phyloP scores from a whole-genome alignment of 1,139 yeast genomes.

The Zhuliangozyma blackwelliae region DNA sequence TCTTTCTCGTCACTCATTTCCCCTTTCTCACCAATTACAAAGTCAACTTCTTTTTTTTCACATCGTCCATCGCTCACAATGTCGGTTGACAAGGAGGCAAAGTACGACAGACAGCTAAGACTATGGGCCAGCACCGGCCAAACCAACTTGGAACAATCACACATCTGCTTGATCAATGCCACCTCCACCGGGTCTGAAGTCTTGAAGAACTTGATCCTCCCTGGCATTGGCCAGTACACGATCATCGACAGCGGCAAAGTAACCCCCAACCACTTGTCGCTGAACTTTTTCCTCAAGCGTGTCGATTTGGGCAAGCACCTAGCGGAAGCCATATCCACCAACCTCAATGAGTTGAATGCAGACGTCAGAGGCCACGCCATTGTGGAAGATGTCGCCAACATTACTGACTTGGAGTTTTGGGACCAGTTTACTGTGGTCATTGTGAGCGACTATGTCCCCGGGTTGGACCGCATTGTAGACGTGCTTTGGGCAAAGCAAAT shows the following conservation, averaged over 20 bases:
- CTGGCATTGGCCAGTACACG: slow-evolving; percentile 72
- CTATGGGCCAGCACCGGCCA: slow-evolving; percentile 88
- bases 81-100: slow-evolving; percentile 36
- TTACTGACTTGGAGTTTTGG: slow-evolving; percentile 39
- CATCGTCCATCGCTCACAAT: too few species aligned
- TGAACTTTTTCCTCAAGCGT: slow-evolving; percentile 58
- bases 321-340: slow-evolving; percentile 34
- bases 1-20: too few species aligned
- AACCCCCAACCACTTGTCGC: slow-evolving; percentile 39
- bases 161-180: slow-evolving; percentile 60
- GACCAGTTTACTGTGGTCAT: slow-evolving; percentile 50
- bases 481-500: slow-evolving; percentile 42
- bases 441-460: slow-evolving; percentile 30
- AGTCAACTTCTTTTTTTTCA: too few species aligned
- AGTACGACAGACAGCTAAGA: slow-evolving; percentile 85
- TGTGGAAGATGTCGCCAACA: slow-evolving; percentile 15
- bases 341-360: slow-evolving; percentile 55
- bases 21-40: too few species aligned
- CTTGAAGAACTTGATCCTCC: slow-evolving; percentile 72
- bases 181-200: slow-evolving; percentile 63
- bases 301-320: slow-evolving; percentile 42
- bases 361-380: slow-evolving; percentile 47
- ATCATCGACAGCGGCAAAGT: slow-evolving; percentile 50
- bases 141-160: slow-evolving; percentile 50
- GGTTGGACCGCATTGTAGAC: slow-evolving; percentile 20